Evolutionary conservation across 2,329 filamentous ascomycete genomes (phyloP).

Genomic region (Coniochaeta sp.): DNA sequence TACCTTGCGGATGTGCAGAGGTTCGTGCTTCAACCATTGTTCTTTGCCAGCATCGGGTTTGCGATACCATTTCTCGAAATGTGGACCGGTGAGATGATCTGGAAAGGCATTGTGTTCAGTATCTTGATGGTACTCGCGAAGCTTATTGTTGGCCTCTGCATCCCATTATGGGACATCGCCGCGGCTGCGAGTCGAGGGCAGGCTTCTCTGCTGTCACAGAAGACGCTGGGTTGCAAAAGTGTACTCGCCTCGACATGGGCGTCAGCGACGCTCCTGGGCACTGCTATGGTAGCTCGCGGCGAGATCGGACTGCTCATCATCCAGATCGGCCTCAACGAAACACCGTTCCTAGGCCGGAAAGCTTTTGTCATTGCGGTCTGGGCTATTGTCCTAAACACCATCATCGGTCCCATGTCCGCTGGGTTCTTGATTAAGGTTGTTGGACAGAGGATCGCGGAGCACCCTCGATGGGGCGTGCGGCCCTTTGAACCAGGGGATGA

Average conservation of each 20-base stretch:
- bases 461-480: neutral
- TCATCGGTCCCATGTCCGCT: slow-evolving; percentile 40
- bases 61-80: slow-evolving; percentile 67
- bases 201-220: neutral
- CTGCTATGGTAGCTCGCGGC: slow-evolving; percentile 67
- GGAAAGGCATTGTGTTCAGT: slow-evolving; percentile 67
- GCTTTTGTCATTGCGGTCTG: slow-evolving; percentile 44
- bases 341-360: slow-evolving; percentile 10
- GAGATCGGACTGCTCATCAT: slow-evolving; percentile 73
- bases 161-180: slow-evolving; percentile 14
- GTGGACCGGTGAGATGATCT: slow-evolving; percentile 57
- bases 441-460: neutral
- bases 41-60: slow-evolving; percentile 72
- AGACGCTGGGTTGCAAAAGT: neutral
- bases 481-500: neutral
- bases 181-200: neutral
- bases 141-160: slow-evolving; percentile 50
- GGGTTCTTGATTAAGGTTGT: slow-evolving; percentile 32
- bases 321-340: slow-evolving; percentile 16
- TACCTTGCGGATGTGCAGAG: slow-evolving; percentile 33
- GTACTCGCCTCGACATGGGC: slow-evolving; percentile 37
- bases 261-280: slow-evolving; percentile 57
- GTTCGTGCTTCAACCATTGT: slow-evolving; percentile 59
- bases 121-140: slow-evolving; percentile 62
- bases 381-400: slow-evolving; percentile 49